These are phyloP conservation scores for Epichloe baconii DNA, from an alignment of 2,329 filamentous ascomycete species.

Conservation along the genomic window DNA sequence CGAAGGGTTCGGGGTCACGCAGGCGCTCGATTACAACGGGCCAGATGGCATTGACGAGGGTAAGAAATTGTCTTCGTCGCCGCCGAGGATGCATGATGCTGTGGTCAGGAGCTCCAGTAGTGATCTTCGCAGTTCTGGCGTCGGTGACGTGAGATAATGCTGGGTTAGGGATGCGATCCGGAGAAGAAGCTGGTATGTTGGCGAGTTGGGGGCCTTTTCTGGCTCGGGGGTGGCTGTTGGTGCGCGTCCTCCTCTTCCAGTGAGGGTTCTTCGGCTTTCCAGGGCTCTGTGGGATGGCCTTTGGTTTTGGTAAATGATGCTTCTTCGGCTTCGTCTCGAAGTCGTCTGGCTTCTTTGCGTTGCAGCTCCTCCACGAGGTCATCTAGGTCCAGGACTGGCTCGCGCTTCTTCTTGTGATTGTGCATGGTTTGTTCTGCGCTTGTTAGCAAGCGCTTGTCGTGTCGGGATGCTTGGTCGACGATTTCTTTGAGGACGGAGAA, in stretches of 20 bases:
- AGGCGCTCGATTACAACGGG: slow-evolving; percentile 61
- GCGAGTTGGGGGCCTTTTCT: slow-evolving; percentile 54
- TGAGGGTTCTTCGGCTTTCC: slow-evolving; percentile 23
- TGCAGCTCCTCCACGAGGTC: slow-evolving; percentile 47
- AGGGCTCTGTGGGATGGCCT: slow-evolving; percentile 22
- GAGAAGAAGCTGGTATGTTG: slow-evolving; percentile 68
- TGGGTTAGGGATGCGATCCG: slow-evolving; percentile 76
- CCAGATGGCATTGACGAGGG: slow-evolving; percentile 89
- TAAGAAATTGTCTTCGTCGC: slow-evolving; percentile 71
- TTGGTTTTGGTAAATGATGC: slow-evolving; percentile 7
- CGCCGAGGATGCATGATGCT: slow-evolving; percentile 57
- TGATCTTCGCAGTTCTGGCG: slow-evolving; percentile 62
- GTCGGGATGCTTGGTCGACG: slow-evolving; percentile 65
- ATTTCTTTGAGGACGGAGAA: slow-evolving; percentile 75
- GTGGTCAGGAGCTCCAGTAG: slow-evolving; percentile 66
- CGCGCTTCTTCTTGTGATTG: slow-evolving; percentile 29
- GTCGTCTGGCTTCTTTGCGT: slow-evolving; percentile 31
- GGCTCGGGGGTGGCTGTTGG: slow-evolving; percentile 21
- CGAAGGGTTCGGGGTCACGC: slow-evolving; percentile 52
- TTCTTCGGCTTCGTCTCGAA: slow-evolving; percentile 23
- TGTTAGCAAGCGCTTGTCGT: slow-evolving; percentile 34
- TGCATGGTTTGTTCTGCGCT: slow-evolving; percentile 21
- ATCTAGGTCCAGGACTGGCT: slow-evolving; percentile 23
- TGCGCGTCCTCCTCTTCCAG: slow-evolving; percentile 21
- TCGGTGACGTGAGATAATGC: slow-evolving; percentile 78